Base-by-base conservation (phyloP, 805 yeast species). In the Jamesozyma hellenica region DNA sequence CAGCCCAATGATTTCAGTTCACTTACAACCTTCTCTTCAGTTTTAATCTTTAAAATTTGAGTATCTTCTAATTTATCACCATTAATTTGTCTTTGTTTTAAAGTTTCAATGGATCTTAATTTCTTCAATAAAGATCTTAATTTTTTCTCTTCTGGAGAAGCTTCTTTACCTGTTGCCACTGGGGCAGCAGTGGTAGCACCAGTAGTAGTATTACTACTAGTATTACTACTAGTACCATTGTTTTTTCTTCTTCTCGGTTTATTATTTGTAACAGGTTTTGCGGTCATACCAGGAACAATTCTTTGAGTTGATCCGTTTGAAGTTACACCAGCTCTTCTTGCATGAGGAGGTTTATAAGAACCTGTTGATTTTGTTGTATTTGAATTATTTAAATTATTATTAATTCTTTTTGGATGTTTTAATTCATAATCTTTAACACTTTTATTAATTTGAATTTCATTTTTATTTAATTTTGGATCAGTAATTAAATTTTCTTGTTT, bases 271-370 rank as follows among this genome's bases (percentile, higher is more conserved):
- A 92, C 82, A 8, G 23, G 16, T n/a, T 29, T 29, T 11, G 77
- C 68, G 21, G 78, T 77, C 48, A 52, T 48, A 29, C 60, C 53
- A 28, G 85, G 82, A 36, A 78, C 71, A 37, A 51, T 56, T 37
- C 64, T 63, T 42, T 55, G 55, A 68, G 78, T 77, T 45, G 50
- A 46, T 28, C 60, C 53, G 21, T 84, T 82, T 35, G 77, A 71
- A 66, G 49, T 35, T 11, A 48, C 44, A 21, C 48, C 55, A 0
- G 47, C 59, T 77, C 83, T 59, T 60, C 95, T 74, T 10, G 96
- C 95, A 61, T 87, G 96, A 2, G 99, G 98, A 18, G 98, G 98
- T 60, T 94, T 77, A 61, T 92, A 92, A 32, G 96, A 97, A 39
- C 96, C 95, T 26, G 75, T 72, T 39, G 88, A 79, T 56, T 79